Base-by-base conservation (phyloP, 371 early-diverging fungal genomes). In the Mucor sp. region DNA sequence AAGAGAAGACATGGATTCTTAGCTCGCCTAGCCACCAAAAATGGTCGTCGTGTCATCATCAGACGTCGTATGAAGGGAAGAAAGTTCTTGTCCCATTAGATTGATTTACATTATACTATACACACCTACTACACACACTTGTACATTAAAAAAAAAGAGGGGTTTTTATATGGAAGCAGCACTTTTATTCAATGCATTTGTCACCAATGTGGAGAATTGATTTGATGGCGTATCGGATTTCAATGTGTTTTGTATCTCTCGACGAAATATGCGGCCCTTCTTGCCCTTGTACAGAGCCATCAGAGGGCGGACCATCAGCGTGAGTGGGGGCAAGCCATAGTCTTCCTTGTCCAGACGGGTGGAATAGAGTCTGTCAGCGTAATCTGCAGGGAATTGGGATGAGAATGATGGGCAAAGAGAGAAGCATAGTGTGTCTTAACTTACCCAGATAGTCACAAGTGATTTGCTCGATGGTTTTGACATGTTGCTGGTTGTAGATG, bases 1-100 rank as follows among this genome's bases (percentile, higher is more conserved):
- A 97, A 97, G 82, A 86, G 97, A 70, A 89, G 90, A 74, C 94
- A 94, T 78, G 98, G 98, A 44, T 98, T 96, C 79, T 85, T 97
- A 72, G 72, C 84, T 56, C 86, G 98, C 25, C 76, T 95, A 71
- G 83, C 91, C 69, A 93, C 91, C 32, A 87, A 89, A 60, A 85
- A 80, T 21, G 98, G 98, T 6, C 86, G 95, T 30, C 92, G 87
- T 70, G 85, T 94, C 9, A 74, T 98, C 19, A 74, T 74, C 19
- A 80, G 94, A 64, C 86, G 97, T 30, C 85, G 85, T 71, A 69
- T 91, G 67, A 97, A 97, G 85, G 97, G 97, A 23, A 85, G 97
- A 77, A 91, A 89, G 76, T 81, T 79, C 77, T 80, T 98, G 58
- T 89, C 94, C 33, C 94, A 94, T 68, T 94, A 90, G 78, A 74